phyloP scores from a whole-genome alignment of 208 protist species.

The Trypanosoma rangeli region DNA sequence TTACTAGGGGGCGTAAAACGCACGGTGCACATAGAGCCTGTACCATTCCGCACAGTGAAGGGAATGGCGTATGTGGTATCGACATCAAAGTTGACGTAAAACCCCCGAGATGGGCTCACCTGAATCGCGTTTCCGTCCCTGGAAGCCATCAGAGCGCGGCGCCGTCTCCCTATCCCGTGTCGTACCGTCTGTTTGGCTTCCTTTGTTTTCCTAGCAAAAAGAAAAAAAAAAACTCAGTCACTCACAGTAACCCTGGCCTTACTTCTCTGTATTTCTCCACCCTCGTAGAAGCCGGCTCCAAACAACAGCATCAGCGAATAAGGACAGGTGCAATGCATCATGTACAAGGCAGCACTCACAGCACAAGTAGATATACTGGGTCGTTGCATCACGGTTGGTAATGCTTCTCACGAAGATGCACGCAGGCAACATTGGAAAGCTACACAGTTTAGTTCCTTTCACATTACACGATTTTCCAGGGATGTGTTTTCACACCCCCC shows the following conservation, averaged over 20 bases:
- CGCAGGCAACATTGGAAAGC: not conserved
- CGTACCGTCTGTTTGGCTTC: no score
- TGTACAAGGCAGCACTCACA: not conserved
- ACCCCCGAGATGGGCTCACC: slow-evolving; percentile 53
- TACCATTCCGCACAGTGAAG: slow-evolving; percentile 80
- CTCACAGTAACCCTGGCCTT: no score
- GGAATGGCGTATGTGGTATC: slow-evolving; percentile 85
- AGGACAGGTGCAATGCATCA: not conserved
- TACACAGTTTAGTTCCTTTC: not conserved
- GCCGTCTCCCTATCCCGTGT: not conserved
- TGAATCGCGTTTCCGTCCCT: slow-evolving; percentile 19
- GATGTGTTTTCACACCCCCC: not conserved
- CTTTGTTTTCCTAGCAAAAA: not conserved
- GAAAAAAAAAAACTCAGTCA: slow-evolving; percentile 14
- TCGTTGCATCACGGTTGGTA: not conserved
- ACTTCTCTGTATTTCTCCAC: no score
- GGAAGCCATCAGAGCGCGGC: not conserved
- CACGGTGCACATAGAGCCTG: slow-evolving; percentile 54
- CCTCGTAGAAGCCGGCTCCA: no score
- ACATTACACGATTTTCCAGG: not conserved
- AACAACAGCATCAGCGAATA: not conserved
- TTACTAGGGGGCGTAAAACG: slow-evolving; percentile 73
- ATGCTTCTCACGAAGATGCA: not conserved
- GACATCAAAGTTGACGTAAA: slow-evolving; percentile 88
- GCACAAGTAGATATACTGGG: slow-evolving; percentile 4